Conservation (phyloP, 306 rosid species). For the Dryas alaskensis region DNA sequence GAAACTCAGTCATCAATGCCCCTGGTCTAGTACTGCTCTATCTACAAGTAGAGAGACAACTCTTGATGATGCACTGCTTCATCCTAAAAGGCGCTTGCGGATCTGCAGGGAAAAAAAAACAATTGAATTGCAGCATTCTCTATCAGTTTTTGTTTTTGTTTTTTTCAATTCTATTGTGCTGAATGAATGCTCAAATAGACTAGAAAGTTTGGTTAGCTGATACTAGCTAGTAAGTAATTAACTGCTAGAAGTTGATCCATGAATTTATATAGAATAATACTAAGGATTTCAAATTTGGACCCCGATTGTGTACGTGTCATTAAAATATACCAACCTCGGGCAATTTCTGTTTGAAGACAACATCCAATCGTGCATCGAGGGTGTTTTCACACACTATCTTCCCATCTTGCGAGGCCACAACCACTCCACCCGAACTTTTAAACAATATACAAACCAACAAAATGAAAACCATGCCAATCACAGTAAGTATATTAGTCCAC, state of each 20-base stretch:
- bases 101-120: slow-evolving; percentile 22
- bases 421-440: slow-evolving; percentile 60
- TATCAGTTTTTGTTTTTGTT: not conserved
- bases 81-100: slow-evolving; percentile 35
- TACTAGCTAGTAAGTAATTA: not conserved
- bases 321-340: slow-evolving; percentile 44
- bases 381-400: slow-evolving; percentile 68
- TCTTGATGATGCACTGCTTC: not conserved
- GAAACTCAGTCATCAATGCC: not conserved
- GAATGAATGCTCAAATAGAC: not conserved
- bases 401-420: slow-evolving; percentile 65
- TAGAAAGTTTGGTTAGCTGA: not conserved
- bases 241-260: not conserved
- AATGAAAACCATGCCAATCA: not conserved
- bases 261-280: too few species aligned
- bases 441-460: not conserved
- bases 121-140: not conserved
- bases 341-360: slow-evolving; percentile 51
- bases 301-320: too few species aligned
- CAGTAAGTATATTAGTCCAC: too few species aligned
- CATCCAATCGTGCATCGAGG: slow-evolving; percentile 56
- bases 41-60: not conserved
- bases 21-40: not conserved
- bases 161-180: not conserved
- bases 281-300: too few species aligned